Base-by-base conservation (phyloP, 225 moss, liverwort and hornwort species). In the Asterella californica region DNA sequence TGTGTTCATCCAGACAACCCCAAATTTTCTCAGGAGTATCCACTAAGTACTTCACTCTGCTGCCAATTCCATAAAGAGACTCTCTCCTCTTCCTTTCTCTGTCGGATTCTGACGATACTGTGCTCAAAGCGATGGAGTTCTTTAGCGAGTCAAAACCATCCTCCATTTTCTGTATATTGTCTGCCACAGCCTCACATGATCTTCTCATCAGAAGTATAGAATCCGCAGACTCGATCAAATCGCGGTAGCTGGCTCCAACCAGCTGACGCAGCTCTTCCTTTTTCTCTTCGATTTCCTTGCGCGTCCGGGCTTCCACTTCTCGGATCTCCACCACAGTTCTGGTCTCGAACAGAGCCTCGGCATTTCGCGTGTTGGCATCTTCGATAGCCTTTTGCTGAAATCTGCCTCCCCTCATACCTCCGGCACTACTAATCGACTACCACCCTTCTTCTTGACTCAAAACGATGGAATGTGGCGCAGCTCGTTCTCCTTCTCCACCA, bases 1-100 rank as follows among this genome's bases (percentile, higher is more conserved):
- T 94, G 38, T 97, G 97, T 82, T 97, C 94, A 65, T 97, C 97
- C 74, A 97, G 85, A 65, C 97, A 97, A 19, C 94, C 97, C 97
- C 97, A 97, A 81, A 97, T 97, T 86, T 94, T 97, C 75, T 97
- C 97, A 24, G 97, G 94, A 64, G 97, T 97, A 66, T 97, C 97
- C 42, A 94, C 97, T 37, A 97, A 69, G 66, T 94, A 97, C 87
- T 94, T 97, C 24, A 97, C 94, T 74, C 97, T 84, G 47, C 91
- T 84, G 9, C 93, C 97, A 38, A 94, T 89, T 9, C 83, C 97
- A 37, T 89, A 97, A 59, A 97, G 82, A 53, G 80, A 74, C 85
- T 93, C 94, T 73, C 96, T 90, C 81, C 87, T 63, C 75, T 83
- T 85, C 74, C 94, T 88, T 74, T 93, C 97, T 22, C 70, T 83